Base-by-base conservation (phyloP, 768 basidiomycete genomes). In the Suillus hirtellus region DNA sequence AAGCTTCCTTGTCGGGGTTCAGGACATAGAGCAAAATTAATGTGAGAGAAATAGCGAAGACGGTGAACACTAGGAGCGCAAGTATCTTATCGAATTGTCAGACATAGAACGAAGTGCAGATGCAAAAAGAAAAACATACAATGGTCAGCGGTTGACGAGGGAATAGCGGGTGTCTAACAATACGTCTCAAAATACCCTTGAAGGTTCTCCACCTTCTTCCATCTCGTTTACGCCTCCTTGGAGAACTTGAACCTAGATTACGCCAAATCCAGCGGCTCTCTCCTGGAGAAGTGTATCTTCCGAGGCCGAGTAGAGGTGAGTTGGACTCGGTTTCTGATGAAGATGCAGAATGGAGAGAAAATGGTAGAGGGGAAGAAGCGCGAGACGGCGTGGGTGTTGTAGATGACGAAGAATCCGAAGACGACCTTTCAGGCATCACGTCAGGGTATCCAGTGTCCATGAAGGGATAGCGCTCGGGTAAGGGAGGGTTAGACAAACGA, bases 1-100 rank as follows among this genome's bases (percentile, higher is more conserved):
- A 79, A 24, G 95, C 90, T 60, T 91, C 89, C 75, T 97, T 98
- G 82, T 99, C 96, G 63, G 95, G 96, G 73, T 97, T 96, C 72
- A 98, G 84, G 65, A 96, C 84, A 76, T 97, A 91, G 71, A 95
- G 95, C 76, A 98, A 83, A 61, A 93, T 80, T 64, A 95, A 85
- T 37, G 95, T 96, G 69, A 96, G 81, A 64, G 87, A 87, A 64
- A 93, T 87, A 60, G 91, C 91, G 73, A 97, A 89, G 66, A 88
- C 79, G 60, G 89, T 88, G 70, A 96, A 84, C 61, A 95, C 79
- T 65, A 95, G 81, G 69, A 93, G 80, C 35, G 89, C 81, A 63
- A 92, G 81, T 66, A 90, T 78, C 89, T 90, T 63, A 40, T 40
- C 56, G 11, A 73, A 61, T 73, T 65, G 73, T 71, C n/a, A 65